Conservation (phyloP, 2,329 filamentous ascomycete genomes). For the Nemania serpens region DNA sequence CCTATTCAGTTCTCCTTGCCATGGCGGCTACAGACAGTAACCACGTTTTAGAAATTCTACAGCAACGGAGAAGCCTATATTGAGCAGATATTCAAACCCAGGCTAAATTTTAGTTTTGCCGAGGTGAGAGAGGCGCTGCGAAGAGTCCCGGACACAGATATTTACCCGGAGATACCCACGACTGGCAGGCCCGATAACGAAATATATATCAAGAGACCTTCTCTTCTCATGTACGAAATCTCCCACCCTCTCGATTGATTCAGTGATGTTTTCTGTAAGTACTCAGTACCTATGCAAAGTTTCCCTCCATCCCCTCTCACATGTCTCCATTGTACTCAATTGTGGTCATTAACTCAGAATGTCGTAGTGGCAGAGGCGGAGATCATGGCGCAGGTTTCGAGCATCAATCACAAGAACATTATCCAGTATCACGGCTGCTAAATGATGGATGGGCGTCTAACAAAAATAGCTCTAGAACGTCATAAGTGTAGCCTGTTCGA, state of each 20-base stretch:
- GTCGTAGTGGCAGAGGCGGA: slow-evolving; percentile 26
- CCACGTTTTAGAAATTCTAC: slow-evolving; percentile 30
- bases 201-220: slow-evolving; percentile 28
- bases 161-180: slow-evolving; percentile 27
- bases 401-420: slow-evolving; percentile 27
- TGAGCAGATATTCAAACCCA: slow-evolving; percentile 25
- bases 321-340: too few relatives aligned
- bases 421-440: slow-evolving; percentile 27
- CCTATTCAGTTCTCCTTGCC: not conserved
- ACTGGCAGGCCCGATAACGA: slow-evolving; percentile 12
- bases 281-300: slow-evolving; percentile 7
- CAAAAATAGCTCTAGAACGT: slow-evolving; percentile 22
- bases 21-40: slow-evolving; percentile 17
- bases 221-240: slow-evolving; percentile 23
- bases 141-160: slow-evolving; percentile 26
- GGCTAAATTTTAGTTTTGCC: slow-evolving; percentile 20
- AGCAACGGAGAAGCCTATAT: slow-evolving; percentile 25
- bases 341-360: slow-evolving; percentile 4
- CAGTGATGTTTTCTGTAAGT: slow-evolving; percentile 27
- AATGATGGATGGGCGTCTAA: slow-evolving; percentile 18
- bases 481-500: slow-evolving; percentile 24
- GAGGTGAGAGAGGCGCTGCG: slow-evolving; percentile 24
- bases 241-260: slow-evolving; percentile 11
- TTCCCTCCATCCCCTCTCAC: too few relatives aligned
- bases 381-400: slow-evolving; percentile 26